Percentiles rank a stretch among this genome's conserved stretches.
Conservation (phyloP, 306 rosid genomes). For the Acacia melanoxylon region DNA sequence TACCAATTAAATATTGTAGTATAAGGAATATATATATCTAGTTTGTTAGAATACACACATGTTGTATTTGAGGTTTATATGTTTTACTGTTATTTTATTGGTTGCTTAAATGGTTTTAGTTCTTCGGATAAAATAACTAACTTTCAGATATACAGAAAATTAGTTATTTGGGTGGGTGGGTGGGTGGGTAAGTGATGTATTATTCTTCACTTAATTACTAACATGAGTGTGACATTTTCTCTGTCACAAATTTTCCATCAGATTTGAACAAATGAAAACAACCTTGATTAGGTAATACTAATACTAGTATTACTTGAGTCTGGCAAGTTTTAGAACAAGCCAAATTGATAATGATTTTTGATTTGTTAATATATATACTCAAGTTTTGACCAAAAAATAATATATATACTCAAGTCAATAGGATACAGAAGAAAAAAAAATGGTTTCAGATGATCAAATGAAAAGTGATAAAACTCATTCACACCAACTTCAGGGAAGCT, state of each 20-base stretch:
- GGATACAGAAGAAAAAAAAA: not conserved
- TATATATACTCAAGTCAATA: not conserved
- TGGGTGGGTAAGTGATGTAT: slow-evolving; percentile 31
- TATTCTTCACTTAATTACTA: slow-evolving; percentile 36
- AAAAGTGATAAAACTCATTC: not conserved
- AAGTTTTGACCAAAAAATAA: no score
- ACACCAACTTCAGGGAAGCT: not conserved
- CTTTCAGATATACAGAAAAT: no score
- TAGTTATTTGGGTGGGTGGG: no score
- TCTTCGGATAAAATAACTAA: no score
- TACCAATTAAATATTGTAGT: no score
- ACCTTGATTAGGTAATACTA: slow-evolving; percentile 30
- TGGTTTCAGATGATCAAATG: not conserved
- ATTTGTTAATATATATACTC: slow-evolving; percentile 14
- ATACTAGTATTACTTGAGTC: not conserved
- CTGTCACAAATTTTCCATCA: slow-evolving; percentile 32
- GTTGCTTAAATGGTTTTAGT: not conserved
- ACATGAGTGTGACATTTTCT: slow-evolving; percentile 48
- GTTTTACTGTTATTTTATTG: not conserved
- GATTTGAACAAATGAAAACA: slow-evolving; percentile 30
- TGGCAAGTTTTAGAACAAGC: slow-evolving; percentile 12
- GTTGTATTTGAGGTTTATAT: not conserved
- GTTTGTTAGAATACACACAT: no score
- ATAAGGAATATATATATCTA: no score
- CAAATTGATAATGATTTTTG: slow-evolving; percentile 18